Evolutionary conservation across 495 filamentous ascomycete genomes (phyloP).

Genomic region (Trichocladium uniseriatum): DNA sequence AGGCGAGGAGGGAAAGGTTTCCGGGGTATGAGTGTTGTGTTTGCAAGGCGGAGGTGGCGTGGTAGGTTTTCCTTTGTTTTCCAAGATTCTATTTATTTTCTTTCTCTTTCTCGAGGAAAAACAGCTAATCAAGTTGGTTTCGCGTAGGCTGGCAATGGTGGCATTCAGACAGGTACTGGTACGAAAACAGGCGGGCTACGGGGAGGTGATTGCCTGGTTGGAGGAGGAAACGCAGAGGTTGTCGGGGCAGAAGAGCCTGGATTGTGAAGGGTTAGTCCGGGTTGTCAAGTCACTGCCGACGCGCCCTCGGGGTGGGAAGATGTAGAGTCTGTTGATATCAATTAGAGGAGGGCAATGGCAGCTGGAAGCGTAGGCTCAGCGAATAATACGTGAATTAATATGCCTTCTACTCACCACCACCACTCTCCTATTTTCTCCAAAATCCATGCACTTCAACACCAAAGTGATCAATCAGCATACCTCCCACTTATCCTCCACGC

Average conservation of each 20-base stretch:
- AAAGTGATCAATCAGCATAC: too few relatives aligned
- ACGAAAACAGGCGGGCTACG: constrained; percentile 61
- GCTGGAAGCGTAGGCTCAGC: too few relatives aligned
- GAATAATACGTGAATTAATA: too few relatives aligned
- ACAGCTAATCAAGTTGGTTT: not conserved
- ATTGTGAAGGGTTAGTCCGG: constrained; percentile 8
- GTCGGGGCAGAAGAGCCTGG: constrained; percentile 9
- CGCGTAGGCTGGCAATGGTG: constrained; percentile 47
- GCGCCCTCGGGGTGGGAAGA: not conserved
- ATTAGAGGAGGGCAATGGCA: too few relatives aligned
- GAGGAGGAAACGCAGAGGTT: constrained; percentile 33
- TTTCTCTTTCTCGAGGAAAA: not conserved
- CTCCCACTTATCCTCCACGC: too few relatives aligned
- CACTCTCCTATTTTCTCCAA: too few relatives aligned
- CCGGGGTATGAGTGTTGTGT: constrained; percentile 50
- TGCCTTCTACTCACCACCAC: too few relatives aligned
- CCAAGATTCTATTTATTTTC: not conserved
- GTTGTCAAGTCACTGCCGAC: constrained; percentile 4
- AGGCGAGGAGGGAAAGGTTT: constrained; percentile 36
- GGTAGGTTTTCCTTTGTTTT: constrained; percentile 38
- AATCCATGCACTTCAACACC: too few relatives aligned
- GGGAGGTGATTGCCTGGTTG: constrained; percentile 53
- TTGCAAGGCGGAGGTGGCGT: constrained; percentile 55
- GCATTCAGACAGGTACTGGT: constrained; percentile 57
- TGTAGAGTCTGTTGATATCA: too few relatives aligned